These are phyloP conservation scores for Moricandia moricandioides DNA, from an alignment of 345 rosid genomes.

Conservation along the genomic window DNA sequence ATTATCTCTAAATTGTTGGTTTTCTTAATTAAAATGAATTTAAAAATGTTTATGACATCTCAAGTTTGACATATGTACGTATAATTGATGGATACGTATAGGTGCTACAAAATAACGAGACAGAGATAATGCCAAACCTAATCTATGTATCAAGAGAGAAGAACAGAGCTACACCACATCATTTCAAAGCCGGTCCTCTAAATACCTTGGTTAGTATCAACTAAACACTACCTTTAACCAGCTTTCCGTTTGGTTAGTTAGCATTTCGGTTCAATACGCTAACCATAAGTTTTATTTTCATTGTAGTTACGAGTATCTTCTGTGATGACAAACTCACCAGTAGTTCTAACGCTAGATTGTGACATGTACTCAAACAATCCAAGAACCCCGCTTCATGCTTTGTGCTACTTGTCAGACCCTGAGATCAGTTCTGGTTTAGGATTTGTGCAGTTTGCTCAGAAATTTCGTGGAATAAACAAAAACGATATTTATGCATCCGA, in stretches of 20 bases:
- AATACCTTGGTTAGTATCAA: constrained; percentile 63
- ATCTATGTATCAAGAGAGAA: constrained; percentile 70
- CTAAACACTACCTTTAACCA: neutral
- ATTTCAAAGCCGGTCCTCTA: constrained; percentile 86
- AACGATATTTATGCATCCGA: constrained; percentile 57
- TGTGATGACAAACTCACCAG: constrained; percentile 61
- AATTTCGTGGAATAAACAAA: constrained; percentile 47
- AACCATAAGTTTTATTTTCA: neutral
- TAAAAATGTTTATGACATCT: too few relatives aligned
- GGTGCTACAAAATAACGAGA: constrained; percentile 48
- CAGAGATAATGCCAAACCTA: constrained; percentile 53
- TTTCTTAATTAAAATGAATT: too few relatives aligned
- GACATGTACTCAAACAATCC: constrained; percentile 84
- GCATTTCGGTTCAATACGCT: neutral
- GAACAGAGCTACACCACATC: constrained; percentile 45
- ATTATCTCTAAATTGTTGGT: too few relatives aligned
- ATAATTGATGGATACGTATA: constrained; percentile 3
- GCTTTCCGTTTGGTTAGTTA: neutral
- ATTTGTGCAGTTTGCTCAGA: constrained; percentile 72
- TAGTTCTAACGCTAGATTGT: constrained; percentile 70
- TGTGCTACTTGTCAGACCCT: constrained; percentile 57
- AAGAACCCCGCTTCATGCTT: constrained; percentile 39
- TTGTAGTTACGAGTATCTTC: constrained; percentile 72
- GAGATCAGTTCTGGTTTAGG: constrained; percentile 24
- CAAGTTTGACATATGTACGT: too few relatives aligned